phyloP scores from a whole-genome alignment of 1,284 basidiomycete species.

The Cronartium quercuum region DNA sequence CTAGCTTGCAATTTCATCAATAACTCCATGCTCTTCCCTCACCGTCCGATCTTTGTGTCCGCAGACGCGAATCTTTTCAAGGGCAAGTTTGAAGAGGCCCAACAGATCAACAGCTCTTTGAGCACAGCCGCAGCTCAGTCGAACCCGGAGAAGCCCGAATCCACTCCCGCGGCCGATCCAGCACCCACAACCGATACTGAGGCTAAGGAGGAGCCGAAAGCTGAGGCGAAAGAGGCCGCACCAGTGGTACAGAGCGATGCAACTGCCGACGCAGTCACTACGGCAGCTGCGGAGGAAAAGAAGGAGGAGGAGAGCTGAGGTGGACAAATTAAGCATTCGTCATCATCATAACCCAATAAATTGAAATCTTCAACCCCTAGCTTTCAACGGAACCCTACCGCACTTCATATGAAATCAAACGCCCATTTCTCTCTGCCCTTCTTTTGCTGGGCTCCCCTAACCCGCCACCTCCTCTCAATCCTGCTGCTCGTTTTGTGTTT shows the following conservation, averaged over 20 bases:
- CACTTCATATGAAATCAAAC: no score
- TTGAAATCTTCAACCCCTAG: no score
- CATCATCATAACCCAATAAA: no score
- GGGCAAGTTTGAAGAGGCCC: conserved; percentile 74
- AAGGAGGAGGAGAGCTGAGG: conserved; percentile 16
- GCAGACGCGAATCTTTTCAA: conserved; percentile 83
- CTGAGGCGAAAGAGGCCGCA: neutral
- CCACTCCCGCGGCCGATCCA: conserved; percentile 41
- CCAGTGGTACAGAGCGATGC: conserved; percentile 40
- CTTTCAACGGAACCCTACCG: no score
- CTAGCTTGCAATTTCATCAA: neutral
- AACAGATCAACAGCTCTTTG: conserved; percentile 61
- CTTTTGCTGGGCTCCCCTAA: no score
- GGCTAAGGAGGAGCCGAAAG: conserved; percentile 13
- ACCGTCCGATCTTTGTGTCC: neutral
- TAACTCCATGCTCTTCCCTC: neutral
- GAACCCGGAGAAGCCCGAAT: conserved; percentile 47
- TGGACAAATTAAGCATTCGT: no score
- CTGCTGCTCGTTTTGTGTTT: no score
- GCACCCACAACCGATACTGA: conserved; percentile 39
- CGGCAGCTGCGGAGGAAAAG: conserved; percentile 38
- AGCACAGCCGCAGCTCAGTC: conserved; percentile 44
- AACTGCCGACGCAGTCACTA: conserved; percentile 41
- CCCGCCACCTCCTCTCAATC: no score
- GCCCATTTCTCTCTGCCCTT: no score